These are phyloP conservation scores for Hylodesmum podocarpum DNA, from an alignment of 306 rosid genomes.

Conservation along the genomic window DNA sequence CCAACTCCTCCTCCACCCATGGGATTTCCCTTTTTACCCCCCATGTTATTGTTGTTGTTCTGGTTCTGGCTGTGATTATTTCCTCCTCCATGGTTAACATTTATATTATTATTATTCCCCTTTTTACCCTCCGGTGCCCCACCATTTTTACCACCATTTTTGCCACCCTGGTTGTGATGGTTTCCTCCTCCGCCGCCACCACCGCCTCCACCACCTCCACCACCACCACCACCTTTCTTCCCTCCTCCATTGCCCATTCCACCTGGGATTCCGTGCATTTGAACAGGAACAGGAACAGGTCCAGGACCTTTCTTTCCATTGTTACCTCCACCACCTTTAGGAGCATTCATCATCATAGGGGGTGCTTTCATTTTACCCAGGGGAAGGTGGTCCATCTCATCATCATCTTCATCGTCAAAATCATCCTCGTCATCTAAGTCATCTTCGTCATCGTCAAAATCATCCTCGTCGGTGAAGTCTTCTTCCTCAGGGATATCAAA, in stretches of 20 bases:
- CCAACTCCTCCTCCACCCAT: slow-evolving; percentile 24
- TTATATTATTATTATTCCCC: neutral
- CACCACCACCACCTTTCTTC: slow-evolving; percentile 37
- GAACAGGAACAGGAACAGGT: slow-evolving; percentile 29
- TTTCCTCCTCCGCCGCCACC: slow-evolving; percentile 7
- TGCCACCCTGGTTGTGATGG: slow-evolving; percentile 31
- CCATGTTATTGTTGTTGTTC: slow-evolving; percentile 21
- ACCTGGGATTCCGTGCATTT: slow-evolving; percentile 24
- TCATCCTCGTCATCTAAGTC: slow-evolving; percentile 52
- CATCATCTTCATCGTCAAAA: slow-evolving; percentile 57
- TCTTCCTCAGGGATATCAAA: slow-evolving; percentile 54
- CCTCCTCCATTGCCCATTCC: slow-evolving; percentile 36
- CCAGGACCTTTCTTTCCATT: slow-evolving; percentile 37
- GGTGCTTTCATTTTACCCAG: slow-evolving; percentile 48
- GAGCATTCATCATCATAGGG: slow-evolving; percentile 44
- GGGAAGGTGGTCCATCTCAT: slow-evolving; percentile 56
- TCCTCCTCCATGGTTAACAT: slow-evolving; percentile 12
- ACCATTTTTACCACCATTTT: neutral
- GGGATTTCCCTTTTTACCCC: slow-evolving; percentile 42
- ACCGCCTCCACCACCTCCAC: slow-evolving; percentile 28
- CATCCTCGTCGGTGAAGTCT: slow-evolving; percentile 52
- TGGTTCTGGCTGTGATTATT: slow-evolving; percentile 25
- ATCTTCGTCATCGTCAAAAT: slow-evolving; percentile 16
- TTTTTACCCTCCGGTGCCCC: slow-evolving; percentile 30
- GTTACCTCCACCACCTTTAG: slow-evolving; percentile 42